Conservation (phyloP, 2,329 filamentous ascomycete genomes). For the Tolypocladium ovalisporum region DNA sequence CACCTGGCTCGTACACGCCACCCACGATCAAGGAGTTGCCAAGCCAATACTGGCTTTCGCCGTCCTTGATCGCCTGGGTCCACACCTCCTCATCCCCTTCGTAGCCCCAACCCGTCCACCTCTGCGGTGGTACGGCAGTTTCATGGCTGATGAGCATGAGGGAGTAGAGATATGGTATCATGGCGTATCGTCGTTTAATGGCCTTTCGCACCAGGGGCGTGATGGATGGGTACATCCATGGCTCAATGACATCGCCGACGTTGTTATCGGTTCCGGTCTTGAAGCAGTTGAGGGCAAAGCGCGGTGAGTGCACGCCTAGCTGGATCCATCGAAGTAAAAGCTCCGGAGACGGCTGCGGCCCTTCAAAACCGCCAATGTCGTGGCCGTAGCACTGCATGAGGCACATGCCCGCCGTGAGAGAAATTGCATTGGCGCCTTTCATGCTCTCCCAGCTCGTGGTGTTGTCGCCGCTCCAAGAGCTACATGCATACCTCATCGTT, state of each 20-base stretch:
- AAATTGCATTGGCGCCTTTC: conserved; percentile 60
- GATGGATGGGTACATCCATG: conserved; percentile 65
- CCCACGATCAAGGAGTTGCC: conserved; percentile 55
- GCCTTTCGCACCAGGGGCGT: conserved; percentile 50
- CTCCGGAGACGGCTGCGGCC: conserved; percentile 60
- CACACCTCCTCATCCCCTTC: conserved; percentile 57
- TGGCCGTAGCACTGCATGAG: conserved; percentile 59
- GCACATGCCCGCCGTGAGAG: conserved; percentile 56
- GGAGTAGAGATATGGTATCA: conserved; percentile 63
- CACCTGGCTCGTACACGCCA: conserved; percentile 53
- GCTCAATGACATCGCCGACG: conserved; percentile 60
- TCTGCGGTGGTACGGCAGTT: conserved; percentile 51
- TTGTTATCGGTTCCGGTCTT: conserved; percentile 54
- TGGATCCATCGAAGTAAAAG: conserved; percentile 65
- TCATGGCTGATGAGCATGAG: conserved; percentile 50
- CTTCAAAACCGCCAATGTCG: conserved; percentile 68
- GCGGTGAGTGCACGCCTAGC: conserved; percentile 56
- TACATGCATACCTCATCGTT: conserved; percentile 59
- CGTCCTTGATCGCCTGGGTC: conserved; percentile 50
- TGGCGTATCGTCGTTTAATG: conserved; percentile 60
- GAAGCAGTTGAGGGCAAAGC: conserved; percentile 71
- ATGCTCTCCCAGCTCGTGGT: conserved; percentile 64
- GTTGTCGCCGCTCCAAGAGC: conserved; percentile 67
- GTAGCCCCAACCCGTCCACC: conserved; percentile 66
- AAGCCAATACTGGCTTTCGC: conserved; percentile 60